phyloP scores from a whole-genome alignment of 148 eudicot species.

The Spergularia marina region DNA sequence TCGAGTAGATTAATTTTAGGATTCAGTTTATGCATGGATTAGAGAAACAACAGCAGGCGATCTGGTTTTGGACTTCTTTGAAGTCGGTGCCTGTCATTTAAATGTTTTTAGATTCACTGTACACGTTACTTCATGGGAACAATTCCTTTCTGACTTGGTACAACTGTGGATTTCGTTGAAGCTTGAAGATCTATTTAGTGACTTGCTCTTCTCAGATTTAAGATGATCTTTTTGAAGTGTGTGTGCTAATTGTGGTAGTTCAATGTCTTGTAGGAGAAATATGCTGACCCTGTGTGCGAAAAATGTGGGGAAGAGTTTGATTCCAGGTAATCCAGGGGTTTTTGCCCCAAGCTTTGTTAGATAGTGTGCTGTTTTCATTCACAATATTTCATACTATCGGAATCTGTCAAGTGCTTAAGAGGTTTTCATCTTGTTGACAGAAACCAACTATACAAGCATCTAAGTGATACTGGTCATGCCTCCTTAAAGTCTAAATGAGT shows the following conservation, averaged over 20 bases:
- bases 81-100: too few relatives aligned
- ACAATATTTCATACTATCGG: not conserved
- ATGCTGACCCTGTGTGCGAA: slow-evolving; percentile 56
- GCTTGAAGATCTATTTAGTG: too few relatives aligned
- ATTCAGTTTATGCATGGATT: too few relatives aligned
- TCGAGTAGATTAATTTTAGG: too few relatives aligned
- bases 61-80: too few relatives aligned
- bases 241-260: not conserved
- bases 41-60: too few relatives aligned
- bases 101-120: too few relatives aligned
- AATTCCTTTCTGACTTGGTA: too few relatives aligned
- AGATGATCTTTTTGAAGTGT: too few relatives aligned
- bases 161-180: too few relatives aligned
- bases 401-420: slow-evolving; percentile 10
- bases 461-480: slow-evolving; percentile 86
- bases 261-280: slow-evolving; percentile 44
- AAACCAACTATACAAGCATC: slow-evolving; percentile 72
- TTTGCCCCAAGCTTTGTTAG: not conserved
- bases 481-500: slow-evolving; percentile 53
- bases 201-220: too few relatives aligned
- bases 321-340: slow-evolving; percentile 54
- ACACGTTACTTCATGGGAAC: too few relatives aligned
- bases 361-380: not conserved
- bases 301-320: slow-evolving; percentile 82
- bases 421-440: slow-evolving; percentile 38